phyloP scores from a whole-genome alignment of 768 basidiomycete genomes.

The Lentinus tigrinus region DNA sequence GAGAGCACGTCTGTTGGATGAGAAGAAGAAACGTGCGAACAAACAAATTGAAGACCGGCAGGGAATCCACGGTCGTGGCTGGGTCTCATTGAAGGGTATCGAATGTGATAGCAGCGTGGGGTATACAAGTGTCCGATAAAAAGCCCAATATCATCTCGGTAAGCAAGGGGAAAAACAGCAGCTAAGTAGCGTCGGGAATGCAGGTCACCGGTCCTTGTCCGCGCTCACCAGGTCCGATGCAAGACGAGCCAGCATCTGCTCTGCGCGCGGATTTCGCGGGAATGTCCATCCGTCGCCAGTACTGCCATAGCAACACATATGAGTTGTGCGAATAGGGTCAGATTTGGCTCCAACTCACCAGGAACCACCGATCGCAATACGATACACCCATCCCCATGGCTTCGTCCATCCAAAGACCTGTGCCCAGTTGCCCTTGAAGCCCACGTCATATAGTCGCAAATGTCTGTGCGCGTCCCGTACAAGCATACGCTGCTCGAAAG shows the following conservation, averaged over 20 bases:
- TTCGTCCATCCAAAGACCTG: slow-evolving; percentile 65
- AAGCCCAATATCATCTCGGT: neutral
- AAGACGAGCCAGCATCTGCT: slow-evolving; percentile 63
- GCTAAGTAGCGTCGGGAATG: neutral
- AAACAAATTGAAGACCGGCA: too few species aligned
- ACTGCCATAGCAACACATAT: too few species aligned
- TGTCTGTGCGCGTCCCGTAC: slow-evolving; percentile 62
- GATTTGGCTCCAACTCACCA: slow-evolving; percentile 44
- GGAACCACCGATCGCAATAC: slow-evolving; percentile 60
- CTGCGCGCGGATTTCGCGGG: slow-evolving; percentile 65
- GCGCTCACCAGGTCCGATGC: slow-evolving; percentile 59
- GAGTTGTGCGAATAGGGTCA: neutral
- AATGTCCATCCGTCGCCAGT: slow-evolving; percentile 70
- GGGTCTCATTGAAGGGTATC: too few species aligned
- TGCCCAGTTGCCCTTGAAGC: slow-evolving; percentile 67
- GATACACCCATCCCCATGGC: slow-evolving; percentile 50
- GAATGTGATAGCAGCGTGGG: too few species aligned
- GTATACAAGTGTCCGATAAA: neutral
- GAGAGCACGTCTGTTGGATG: too few species aligned
- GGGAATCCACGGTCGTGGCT: too few species aligned
- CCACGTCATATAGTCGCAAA: slow-evolving; percentile 70
- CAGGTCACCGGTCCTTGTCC: slow-evolving; percentile 46
- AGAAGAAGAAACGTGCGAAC: too few species aligned
- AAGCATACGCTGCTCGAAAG: slow-evolving; percentile 58
- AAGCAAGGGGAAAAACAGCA: neutral